These are phyloP conservation scores for Moesziomyces antarcticus DNA, from an alignment of 1,284 basidiomycete genomes.

Conservation along the genomic window DNA sequence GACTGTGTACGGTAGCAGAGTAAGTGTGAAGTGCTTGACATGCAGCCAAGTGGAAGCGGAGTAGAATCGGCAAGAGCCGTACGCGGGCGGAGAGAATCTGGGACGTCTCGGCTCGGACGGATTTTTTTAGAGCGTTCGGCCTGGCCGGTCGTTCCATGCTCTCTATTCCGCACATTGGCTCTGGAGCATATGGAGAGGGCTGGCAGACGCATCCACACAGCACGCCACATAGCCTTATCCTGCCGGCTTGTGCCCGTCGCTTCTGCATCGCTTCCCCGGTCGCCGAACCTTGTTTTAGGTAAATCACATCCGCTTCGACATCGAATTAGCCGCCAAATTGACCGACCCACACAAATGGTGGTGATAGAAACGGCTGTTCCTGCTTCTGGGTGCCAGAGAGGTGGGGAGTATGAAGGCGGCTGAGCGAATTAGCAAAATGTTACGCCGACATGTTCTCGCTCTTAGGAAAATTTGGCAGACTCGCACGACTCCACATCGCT, in stretches of 20 bases:
- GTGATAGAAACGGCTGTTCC: too few species aligned
- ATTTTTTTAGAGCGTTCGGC: slow-evolving; percentile 2
- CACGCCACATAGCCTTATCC: background rate
- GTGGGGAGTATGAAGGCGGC: too few species aligned
- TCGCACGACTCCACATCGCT: slow-evolving; percentile 37
- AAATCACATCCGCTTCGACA: background rate
- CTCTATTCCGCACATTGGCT: slow-evolving; percentile 34
- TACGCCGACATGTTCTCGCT: background rate
- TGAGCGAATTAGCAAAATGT: background rate
- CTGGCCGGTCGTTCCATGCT: slow-evolving; percentile 38
- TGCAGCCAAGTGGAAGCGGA: too few species aligned
- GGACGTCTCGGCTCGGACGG: background rate
- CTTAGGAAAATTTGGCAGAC: background rate
- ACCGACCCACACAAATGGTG: background rate
- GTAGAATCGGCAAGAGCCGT: background rate
- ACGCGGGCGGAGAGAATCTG: too few species aligned
- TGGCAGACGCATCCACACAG: background rate
- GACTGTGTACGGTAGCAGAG: too few species aligned
- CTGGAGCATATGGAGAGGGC: slow-evolving; percentile 39
- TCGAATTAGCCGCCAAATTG: background rate
- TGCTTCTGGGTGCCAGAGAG: too few species aligned
- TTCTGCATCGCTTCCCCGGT: too few species aligned
- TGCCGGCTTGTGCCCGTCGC: background rate
- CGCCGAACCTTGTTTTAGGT: too few species aligned
- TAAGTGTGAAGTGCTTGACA: too few species aligned